Base-by-base conservation (phyloP, 306 rosid genomes). In the Vicia sativa region DNA sequence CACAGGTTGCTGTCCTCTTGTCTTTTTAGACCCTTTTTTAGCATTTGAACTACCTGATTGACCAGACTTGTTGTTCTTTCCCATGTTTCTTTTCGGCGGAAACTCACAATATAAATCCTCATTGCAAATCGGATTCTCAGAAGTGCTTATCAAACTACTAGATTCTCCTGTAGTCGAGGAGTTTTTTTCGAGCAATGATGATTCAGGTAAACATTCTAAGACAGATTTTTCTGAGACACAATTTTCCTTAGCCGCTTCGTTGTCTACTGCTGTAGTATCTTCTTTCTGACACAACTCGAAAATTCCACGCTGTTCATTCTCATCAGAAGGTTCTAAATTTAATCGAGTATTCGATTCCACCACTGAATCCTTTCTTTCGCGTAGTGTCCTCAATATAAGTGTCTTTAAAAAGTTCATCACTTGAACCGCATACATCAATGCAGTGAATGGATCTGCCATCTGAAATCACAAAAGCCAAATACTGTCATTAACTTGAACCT, bases 391-490 rank as follows among this genome's bases (percentile, higher is more conserved):
- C 50, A 83, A 7, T 60, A 89, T 79, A 14, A 87, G 93, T 25
- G 78, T 87, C 82, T 83, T 89, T 75, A 92, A 87, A 70, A 89
- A 86, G 77, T 92, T 86, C 96, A 92, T 92, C 70, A 92, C 95
- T 86, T 87, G 91, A 49, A 89, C 98, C 19, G 93, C 96, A 76
- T 84, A 83, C 92, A 87, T 86, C 87, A 92, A 74, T 74, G 98
- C 98, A 19, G 88, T 86, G 67, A 89, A 73, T 29, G 98, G 93
- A 67, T 89, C 98, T 19, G 85, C 91, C 98, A 92, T 86, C 96
- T 89, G 91, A 83, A 78, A 65, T 41, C 61, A 63, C 56, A 72
- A 45, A 71, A 50, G 12, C 52, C 65, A 57, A 65, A 54, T 26
- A 55, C 37, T 6, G 61, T 55, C 15, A 26, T 26, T 26, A 25